phyloP scores from a whole-genome alignment of 2,329 filamentous ascomycete genomes.

The Huntiella decipiens region DNA sequence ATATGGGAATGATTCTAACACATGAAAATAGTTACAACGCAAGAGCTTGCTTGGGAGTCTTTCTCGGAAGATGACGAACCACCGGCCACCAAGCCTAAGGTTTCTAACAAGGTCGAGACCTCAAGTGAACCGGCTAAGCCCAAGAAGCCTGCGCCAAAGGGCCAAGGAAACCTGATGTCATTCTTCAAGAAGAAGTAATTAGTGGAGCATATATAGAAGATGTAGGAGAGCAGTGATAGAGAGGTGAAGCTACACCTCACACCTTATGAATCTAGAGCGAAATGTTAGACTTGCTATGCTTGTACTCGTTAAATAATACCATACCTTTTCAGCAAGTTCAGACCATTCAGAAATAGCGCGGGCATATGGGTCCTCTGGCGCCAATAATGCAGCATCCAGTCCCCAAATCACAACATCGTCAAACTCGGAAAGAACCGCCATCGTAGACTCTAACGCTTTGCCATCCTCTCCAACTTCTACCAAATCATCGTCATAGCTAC shows the following conservation, averaged over 20 bases:
- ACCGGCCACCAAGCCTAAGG: constrained; percentile 31
- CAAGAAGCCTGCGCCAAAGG: constrained; percentile 39
- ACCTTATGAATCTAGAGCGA: constrained; percentile 1
- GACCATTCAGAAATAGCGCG: constrained; percentile 70
- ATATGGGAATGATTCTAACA: constrained; percentile 5
- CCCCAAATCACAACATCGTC: constrained; percentile 67
- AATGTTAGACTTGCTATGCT: background rate
- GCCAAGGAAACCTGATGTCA: constrained; percentile 73
- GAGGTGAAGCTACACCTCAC: background rate
- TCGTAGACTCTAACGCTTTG: constrained; percentile 29
- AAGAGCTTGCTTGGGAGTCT: constrained; percentile 74
- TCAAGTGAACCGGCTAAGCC: constrained; percentile 29
- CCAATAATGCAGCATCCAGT: constrained; percentile 43
- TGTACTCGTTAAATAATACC: background rate
- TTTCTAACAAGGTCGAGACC: constrained; percentile 21
- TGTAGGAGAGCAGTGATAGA: background rate
- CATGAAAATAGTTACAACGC: constrained; percentile 51
- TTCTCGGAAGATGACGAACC: constrained; percentile 65
- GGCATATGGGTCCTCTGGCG: constrained; percentile 49
- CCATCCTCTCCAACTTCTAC: background rate
- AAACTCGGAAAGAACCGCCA: constrained; percentile 50
- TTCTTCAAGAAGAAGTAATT: constrained; percentile 68
- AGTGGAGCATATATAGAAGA: background rate
- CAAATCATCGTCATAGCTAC: constrained; percentile 18
- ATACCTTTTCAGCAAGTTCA: constrained; percentile 46